phyloP scores from a whole-genome alignment of 169 alveolate genomes.

The Plasmodium reichenowi region DNA sequence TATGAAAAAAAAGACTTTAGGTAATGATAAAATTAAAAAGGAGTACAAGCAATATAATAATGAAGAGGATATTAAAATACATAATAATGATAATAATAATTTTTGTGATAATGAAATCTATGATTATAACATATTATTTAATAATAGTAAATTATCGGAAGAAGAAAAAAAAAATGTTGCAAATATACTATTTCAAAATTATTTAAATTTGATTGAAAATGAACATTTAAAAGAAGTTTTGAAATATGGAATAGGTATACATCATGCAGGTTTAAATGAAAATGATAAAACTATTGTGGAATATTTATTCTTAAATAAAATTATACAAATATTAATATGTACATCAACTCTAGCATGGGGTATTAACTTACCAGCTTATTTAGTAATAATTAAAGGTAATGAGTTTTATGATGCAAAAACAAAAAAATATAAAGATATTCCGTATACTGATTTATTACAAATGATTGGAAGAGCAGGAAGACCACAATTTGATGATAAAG shows the following conservation, averaged over 20 bases:
- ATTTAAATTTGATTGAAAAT: constrained; percentile 84
- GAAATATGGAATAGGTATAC: constrained; percentile 97
- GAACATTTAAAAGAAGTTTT: constrained; percentile 91
- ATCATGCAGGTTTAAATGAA: constrained; percentile 97
- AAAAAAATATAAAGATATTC: constrained; percentile 78
- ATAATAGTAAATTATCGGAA: constrained; percentile 11
- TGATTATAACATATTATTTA: constrained; percentile 12
- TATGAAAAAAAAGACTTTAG: no score
- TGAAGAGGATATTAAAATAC: background rate
- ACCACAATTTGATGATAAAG: constrained; percentile 97
- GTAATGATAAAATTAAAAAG: background rate
- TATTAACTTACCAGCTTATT: constrained; percentile 99
- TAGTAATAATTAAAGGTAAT: constrained; percentile 94
- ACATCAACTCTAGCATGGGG: constrained; percentile 99
- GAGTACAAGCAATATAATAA: background rate
- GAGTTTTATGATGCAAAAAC: constrained; percentile 85
- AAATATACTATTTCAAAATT: constrained; percentile 32
- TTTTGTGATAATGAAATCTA: constrained; percentile 1
- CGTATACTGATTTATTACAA: constrained; percentile 85
- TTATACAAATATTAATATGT: constrained; percentile 95
- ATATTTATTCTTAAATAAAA: constrained; percentile 93
- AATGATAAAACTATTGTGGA: constrained; percentile 97
- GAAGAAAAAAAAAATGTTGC: constrained; percentile 32
- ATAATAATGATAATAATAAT: background rate
- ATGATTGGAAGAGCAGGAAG: constrained; percentile 99